These are phyloP conservation scores for Alternaria panax DNA, from an alignment of 2,329 filamentous ascomycete species.

Conservation along the genomic window DNA sequence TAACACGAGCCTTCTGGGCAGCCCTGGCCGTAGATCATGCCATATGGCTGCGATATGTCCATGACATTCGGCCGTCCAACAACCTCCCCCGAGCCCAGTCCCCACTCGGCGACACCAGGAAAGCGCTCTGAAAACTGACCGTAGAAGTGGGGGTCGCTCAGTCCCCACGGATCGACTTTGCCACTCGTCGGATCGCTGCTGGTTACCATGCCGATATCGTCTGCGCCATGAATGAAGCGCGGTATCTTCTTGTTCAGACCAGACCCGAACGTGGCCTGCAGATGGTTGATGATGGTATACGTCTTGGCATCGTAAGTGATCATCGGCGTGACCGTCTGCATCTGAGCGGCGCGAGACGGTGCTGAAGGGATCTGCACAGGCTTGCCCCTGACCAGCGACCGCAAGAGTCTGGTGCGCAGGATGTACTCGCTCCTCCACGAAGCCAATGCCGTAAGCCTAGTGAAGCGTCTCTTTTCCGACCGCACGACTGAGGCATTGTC, in stretches of 20 bases:
- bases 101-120: constrained; percentile 76
- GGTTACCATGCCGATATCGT: constrained; percentile 79
- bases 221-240: constrained; percentile 81
- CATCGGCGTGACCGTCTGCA: constrained; percentile 74
- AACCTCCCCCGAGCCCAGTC: constrained; percentile 76
- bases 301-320: constrained; percentile 87
- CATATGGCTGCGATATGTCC: constrained; percentile 87
- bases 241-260: constrained; percentile 74
- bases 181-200: constrained; percentile 79
- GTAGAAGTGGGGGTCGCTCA: constrained; percentile 76
- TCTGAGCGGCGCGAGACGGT: constrained; percentile 61
- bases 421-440: constrained; percentile 98
- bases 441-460: constrained; percentile 80
- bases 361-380: constrained; percentile 65
- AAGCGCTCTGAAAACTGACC: constrained; percentile 80
- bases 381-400: constrained; percentile 82
- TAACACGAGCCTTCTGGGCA: constrained; percentile 83
- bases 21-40: constrained; percentile 84
- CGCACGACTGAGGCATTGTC: constrained; percentile 58
- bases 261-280: constrained; percentile 78
- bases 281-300: constrained; percentile 76
- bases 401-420: constrained; percentile 80
- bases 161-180: constrained; percentile 82
- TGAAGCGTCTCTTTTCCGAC: constrained; percentile 80
- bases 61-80: constrained; percentile 84